These are phyloP conservation scores for Linnemannia schmuckeri DNA, from an alignment of 192 early-diverging fungal genomes.

Conservation along the genomic window DNA sequence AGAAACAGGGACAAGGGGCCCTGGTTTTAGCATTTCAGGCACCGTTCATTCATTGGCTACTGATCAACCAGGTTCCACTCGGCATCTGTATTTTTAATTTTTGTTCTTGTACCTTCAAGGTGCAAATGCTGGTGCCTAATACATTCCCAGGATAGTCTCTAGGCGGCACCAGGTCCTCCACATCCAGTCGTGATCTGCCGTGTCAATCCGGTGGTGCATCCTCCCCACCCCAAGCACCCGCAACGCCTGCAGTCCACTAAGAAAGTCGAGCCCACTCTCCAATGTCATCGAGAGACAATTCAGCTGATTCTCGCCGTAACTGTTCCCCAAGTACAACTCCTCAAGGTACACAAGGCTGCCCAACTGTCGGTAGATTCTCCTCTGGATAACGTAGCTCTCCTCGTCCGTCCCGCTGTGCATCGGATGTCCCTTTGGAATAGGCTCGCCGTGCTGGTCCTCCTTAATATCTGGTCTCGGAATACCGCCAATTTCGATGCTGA, in stretches of 20 bases:
- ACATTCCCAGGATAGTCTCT: neutral
- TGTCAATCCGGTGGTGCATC: neutral
- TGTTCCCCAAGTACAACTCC: slow-evolving; percentile 1
- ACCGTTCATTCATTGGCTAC: neutral
- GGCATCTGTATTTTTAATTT: neutral
- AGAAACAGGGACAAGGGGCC: neutral
- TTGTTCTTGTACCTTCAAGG: neutral
- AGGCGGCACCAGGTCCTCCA: neutral
- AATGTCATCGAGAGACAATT: neutral
- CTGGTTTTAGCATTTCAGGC: neutral
- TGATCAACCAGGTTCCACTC: neutral
- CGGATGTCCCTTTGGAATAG: neutral
- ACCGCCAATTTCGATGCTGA: neutral
- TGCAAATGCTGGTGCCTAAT: neutral
- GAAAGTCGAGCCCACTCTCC: neutral
- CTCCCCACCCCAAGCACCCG: neutral
- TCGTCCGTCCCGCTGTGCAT: neutral
- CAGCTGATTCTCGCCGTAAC: neutral
- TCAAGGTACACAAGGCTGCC: neutral
- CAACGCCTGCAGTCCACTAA: neutral
- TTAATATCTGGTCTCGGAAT: neutral
- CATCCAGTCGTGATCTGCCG: neutral
- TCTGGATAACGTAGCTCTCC: neutral
- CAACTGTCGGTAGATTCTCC: neutral
- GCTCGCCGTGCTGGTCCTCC: neutral